phyloP scores from a whole-genome alignment of 208 protist species.

The Wallacemonas sp. region DNA sequence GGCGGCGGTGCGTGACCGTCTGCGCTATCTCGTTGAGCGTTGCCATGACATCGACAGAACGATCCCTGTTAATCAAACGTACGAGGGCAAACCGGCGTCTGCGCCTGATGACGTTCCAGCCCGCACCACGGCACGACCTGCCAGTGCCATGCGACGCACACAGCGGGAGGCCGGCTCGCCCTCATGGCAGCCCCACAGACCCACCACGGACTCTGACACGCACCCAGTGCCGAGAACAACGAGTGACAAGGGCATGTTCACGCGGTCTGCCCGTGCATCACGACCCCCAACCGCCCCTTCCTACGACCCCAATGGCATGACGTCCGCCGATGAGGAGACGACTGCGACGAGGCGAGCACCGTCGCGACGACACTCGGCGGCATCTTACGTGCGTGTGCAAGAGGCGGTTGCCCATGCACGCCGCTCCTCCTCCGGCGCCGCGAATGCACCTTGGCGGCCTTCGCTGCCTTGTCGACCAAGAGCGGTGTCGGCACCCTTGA shows the following conservation, averaged over 20 bases:
- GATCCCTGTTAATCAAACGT: too few species aligned
- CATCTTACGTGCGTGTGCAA: slow-evolving; percentile 7
- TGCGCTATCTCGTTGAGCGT: background rate
- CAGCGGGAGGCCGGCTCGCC: background rate
- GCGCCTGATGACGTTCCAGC: background rate
- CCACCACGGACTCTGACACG: too few species aligned
- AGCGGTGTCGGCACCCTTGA: too few species aligned
- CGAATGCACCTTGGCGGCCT: too few species aligned
- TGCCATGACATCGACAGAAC: background rate
- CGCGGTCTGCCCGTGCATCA: too few species aligned
- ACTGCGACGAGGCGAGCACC: background rate
- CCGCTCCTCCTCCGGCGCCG: background rate
- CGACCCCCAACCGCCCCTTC: too few species aligned
- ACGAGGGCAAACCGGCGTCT: too few species aligned
- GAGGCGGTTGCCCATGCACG: slow-evolving; percentile 8
- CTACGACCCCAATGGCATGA: too few species aligned
- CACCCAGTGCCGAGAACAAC: too few species aligned
- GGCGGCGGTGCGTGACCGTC: background rate
- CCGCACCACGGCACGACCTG: background rate
- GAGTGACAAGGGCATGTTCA: too few species aligned
- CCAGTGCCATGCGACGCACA: too few species aligned
- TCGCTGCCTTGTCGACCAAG: too few species aligned
- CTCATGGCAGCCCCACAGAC: background rate
- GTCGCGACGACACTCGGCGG: slow-evolving; percentile 6
- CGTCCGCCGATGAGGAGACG: background rate